phyloP scores from a whole-genome alignment of 2,329 filamentous ascomycete species.

The Colletotrichum falcatum region DNA sequence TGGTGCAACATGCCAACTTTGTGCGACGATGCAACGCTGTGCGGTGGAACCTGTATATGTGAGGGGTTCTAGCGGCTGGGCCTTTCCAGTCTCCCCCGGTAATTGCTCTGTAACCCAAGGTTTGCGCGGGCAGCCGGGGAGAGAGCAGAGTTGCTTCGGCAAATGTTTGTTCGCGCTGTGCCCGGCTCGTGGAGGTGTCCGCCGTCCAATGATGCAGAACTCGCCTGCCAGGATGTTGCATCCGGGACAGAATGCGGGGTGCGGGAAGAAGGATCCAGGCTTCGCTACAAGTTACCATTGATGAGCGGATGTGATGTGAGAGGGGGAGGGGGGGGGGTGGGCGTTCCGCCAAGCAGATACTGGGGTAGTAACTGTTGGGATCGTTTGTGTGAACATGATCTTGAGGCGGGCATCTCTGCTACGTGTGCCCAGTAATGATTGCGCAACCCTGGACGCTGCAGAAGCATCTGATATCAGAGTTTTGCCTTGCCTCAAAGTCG shows the following conservation, averaged over 20 bases:
- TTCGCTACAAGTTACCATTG: background rate
- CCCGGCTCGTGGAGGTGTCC: background rate
- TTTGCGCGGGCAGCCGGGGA: background rate
- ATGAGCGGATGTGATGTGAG: background rate
- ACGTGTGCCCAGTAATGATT: background rate
- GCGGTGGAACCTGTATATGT: background rate
- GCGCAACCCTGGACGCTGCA: background rate
- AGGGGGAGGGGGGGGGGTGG: too few relatives aligned
- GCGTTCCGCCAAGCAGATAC: background rate
- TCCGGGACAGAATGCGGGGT: conserved; percentile 13
- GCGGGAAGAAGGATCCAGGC: background rate
- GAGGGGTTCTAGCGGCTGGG: background rate
- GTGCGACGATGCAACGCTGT: background rate
- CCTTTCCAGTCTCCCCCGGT: background rate
- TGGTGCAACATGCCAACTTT: background rate
- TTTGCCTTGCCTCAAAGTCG: background rate
- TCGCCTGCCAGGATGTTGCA: background rate
- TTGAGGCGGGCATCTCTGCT: background rate
- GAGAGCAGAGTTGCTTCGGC: conserved; percentile 2
- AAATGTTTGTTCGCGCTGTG: background rate
- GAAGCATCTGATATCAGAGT: background rate
- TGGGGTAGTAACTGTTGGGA: background rate
- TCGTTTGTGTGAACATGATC: background rate
- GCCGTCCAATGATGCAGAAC: background rate
- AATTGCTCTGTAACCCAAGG: background rate